phyloP scores from a whole-genome alignment of 139 green algal species.

The Klebsormidium nitens region DNA sequence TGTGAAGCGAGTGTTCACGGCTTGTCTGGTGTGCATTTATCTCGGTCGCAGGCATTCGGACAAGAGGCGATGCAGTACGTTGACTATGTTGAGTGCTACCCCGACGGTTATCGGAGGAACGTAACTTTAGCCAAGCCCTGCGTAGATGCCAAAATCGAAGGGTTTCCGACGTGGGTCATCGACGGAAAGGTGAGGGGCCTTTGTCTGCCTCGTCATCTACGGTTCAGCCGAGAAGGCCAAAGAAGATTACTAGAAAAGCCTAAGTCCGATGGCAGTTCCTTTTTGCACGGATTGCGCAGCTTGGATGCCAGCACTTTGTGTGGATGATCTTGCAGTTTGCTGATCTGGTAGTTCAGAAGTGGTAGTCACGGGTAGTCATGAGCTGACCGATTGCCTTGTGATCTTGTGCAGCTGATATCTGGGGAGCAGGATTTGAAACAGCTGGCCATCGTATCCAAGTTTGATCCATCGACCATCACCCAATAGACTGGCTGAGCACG shows the following conservation, averaged over 20 bases:
- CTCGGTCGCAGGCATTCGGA: slow-evolving; percentile 59
- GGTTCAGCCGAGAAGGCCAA: no score
- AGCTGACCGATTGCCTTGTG: not conserved
- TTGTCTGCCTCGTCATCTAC: no score
- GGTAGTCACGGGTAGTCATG: not conserved
- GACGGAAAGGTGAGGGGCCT: slow-evolving; percentile 47
- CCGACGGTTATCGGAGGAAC: slow-evolving; percentile 64
- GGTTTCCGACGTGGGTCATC: slow-evolving; percentile 97
- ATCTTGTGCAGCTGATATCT: not conserved
- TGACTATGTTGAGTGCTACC: slow-evolving; percentile 98
- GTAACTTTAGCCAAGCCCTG: slow-evolving; percentile 57
- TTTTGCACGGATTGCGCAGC: no score
- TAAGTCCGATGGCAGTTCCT: no score
- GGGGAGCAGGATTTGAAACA: slow-evolving; percentile 14
- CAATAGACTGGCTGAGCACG: no score
- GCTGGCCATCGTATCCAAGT: slow-evolving; percentile 4
- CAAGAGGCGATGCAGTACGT: slow-evolving; percentile 71
- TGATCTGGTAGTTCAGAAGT: no score
- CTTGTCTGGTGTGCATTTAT: no score
- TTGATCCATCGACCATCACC: slow-evolving; percentile 3
- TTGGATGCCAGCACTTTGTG: no score
- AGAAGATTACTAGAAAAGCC: no score
- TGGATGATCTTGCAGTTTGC: no score
- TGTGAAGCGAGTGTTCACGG: no score
- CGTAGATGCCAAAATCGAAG: slow-evolving; percentile 65